Evolutionary conservation across 768 basidiomycete species (phyloP).

Genomic region (Tephrocybe sp.): DNA sequence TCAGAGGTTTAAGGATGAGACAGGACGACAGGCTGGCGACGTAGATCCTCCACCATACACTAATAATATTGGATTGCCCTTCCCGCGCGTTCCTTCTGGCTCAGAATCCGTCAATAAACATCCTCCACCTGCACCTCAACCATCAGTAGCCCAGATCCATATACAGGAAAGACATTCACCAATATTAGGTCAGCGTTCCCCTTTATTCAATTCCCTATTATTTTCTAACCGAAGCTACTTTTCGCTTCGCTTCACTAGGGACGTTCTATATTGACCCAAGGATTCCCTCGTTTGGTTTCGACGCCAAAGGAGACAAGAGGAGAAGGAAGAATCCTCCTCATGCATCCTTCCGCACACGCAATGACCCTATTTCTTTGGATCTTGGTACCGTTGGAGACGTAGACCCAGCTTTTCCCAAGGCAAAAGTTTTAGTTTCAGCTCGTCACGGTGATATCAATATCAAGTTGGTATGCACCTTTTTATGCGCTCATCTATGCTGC

Average conservation of each 20-base stretch:
- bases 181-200: slow-evolving; percentile 8
- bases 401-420: slow-evolving; percentile 22
- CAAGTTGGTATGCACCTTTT: slow-evolving; percentile 30
- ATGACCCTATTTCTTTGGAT: slow-evolving; percentile 35
- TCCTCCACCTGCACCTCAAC: background rate
- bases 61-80: background rate
- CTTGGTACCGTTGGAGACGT: slow-evolving; percentile 36
- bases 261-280: slow-evolving; percentile 40
- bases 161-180: slow-evolving; percentile 4
- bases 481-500: background rate
- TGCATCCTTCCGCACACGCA: slow-evolving; percentile 40
- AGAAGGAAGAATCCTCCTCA: slow-evolving; percentile 28
- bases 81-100: background rate
- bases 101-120: background rate
- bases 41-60: slow-evolving; percentile 10
- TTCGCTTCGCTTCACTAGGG: slow-evolving; percentile 22
- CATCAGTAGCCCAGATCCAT: slow-evolving; percentile 13
- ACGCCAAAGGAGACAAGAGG: slow-evolving; percentile 21
- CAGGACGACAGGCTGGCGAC: background rate
- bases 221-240: too few relatives aligned
- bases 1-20: background rate
- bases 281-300: slow-evolving; percentile 23
- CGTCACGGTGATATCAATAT: slow-evolving; percentile 36
- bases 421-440: slow-evolving; percentile 34
- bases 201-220: background rate